Evolutionary conservation across 2,329 filamentous ascomycete genomes (phyloP).

Genomic region (Dryadomyces sulphureus): DNA sequence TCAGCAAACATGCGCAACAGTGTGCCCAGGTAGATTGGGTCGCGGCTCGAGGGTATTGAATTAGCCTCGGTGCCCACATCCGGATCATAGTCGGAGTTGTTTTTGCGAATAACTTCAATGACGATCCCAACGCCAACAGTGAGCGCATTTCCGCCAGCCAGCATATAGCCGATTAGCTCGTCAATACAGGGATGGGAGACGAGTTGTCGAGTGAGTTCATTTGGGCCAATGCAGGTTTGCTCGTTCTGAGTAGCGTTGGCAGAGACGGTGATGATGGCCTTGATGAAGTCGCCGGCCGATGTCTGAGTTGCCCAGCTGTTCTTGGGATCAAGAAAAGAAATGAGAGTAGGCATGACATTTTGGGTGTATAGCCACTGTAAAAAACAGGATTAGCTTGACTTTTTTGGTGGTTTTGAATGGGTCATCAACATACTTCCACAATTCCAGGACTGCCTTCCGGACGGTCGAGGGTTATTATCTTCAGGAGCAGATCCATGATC

Average conservation of each 20-base stretch:
- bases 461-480: constrained; percentile 93
- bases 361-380: constrained; percentile 79
- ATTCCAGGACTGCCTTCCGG: constrained; percentile 82
- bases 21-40: constrained; percentile 91
- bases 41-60: constrained; percentile 64
- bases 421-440: constrained; percentile 52
- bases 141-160: constrained; percentile 80
- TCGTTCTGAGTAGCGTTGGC: constrained; percentile 97
- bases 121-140: constrained; percentile 95
- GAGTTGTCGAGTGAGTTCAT: constrained; percentile 87
- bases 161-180: constrained; percentile 79
- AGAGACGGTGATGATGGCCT: constrained; percentile 97
- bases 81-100: constrained; percentile 97
- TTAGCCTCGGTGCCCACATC: constrained; percentile 74
- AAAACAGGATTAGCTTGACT: constrained; percentile 3
- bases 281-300: constrained; percentile 91
- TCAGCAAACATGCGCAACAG: constrained; percentile 78
- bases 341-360: constrained; percentile 69
- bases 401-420: not conserved
- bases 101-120: constrained; percentile 97
- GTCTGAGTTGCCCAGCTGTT: constrained; percentile 86
- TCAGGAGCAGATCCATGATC: constrained; percentile 93
- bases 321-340: constrained; percentile 75
- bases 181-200: constrained; percentile 77
- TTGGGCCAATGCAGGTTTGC: constrained; percentile 96